phyloP scores from a whole-genome alignment of 1,139 yeast species.

The Pichia kudriavzevii region DNA sequence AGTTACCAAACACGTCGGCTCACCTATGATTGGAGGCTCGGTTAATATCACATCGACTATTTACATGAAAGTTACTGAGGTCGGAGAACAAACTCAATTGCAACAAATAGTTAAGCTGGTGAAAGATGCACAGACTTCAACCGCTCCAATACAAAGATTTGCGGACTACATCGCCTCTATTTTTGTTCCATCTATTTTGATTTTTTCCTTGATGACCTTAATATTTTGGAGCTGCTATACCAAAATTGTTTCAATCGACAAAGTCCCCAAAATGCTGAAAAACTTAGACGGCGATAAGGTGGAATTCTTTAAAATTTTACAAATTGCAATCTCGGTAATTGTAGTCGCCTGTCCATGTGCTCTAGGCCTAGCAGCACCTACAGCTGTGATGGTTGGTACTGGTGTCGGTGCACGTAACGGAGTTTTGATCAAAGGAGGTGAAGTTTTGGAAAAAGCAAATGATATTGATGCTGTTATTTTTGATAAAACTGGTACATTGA shows the following conservation, averaged over 20 bases:
- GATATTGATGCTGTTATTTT: slow-evolving; percentile 63
- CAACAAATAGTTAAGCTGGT: slow-evolving; percentile 83
- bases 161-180: slow-evolving; percentile 81
- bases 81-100: slow-evolving; percentile 81
- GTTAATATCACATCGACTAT: slow-evolving; percentile 74
- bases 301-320: slow-evolving; percentile 49
- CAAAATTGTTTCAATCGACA: slow-evolving; percentile 20
- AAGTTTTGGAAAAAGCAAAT: slow-evolving; percentile 69
- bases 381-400: slow-evolving; percentile 98
- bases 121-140: slow-evolving; percentile 78
- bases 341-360: slow-evolving; percentile 99
- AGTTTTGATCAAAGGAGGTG: slow-evolving; percentile 89
- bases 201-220: slow-evolving; percentile 59
- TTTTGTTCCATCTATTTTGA: slow-evolving; percentile 73
- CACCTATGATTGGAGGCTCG: slow-evolving; percentile 79
- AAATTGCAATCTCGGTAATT: slow-evolving; percentile 84
- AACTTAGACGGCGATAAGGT: slow-evolving; percentile 42
- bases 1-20: slow-evolving; percentile 53
- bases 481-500: slow-evolving; percentile 94
- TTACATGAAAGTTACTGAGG: slow-evolving; percentile 56
- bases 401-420: slow-evolving; percentile 93
- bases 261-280: slow-evolving; percentile 52
- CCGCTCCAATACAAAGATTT: slow-evolving; percentile 85
- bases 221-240: slow-evolving; percentile 51
- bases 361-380: slow-evolving; percentile 92